A percentile compares a stretch with the other conserved stretches of the same genome.
Evolutionary conservation across 345 rosid species (phyloP).

Genomic region (Hevea brasiliensis): DNA sequence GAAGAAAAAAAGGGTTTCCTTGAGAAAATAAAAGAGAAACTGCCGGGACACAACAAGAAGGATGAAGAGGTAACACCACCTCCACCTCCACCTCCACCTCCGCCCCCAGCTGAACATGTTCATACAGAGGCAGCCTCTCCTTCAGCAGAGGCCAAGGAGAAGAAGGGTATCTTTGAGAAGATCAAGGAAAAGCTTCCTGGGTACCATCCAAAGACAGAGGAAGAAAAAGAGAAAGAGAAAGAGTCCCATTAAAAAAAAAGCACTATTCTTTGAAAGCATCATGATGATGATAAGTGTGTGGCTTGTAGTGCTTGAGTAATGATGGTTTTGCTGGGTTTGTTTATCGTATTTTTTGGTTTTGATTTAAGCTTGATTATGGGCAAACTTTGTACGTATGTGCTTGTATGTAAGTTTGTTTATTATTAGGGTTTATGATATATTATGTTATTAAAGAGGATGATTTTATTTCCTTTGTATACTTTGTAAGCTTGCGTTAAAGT

Average conservation of each 20-base stretch:
- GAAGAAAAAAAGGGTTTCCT: conserved; percentile 69
- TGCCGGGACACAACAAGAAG: conserved; percentile 52
- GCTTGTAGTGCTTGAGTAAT: neutral
- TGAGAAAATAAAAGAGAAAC: conserved; percentile 65
- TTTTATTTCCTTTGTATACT: neutral
- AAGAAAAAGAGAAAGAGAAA: conserved; percentile 38
- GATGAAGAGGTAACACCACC: conserved; percentile 20
- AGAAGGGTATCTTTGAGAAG: conserved; percentile 80
- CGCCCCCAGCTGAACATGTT: neutral
- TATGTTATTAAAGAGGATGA: neutral
- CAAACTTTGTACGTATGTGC: too few relatives aligned
- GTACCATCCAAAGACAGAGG: conserved; percentile 55
- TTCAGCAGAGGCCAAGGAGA: conserved; percentile 49
- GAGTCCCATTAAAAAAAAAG: conserved; percentile 19
- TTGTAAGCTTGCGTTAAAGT: neutral
- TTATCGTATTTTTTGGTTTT: neutral
- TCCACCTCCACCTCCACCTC: neutral
- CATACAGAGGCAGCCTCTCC: neutral
- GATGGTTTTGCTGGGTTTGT: neutral
- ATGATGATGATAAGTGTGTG: conserved; percentile 8
- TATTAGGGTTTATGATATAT: neutral
- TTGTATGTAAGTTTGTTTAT: conserved; percentile 3
- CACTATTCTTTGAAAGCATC: neutral
- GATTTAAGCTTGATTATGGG: too few relatives aligned
- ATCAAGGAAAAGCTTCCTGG: conserved; percentile 94